These are phyloP conservation scores for Mollisia scopiformis DNA, from an alignment of 2,329 filamentous ascomycete genomes.

Conservation along the genomic window DNA sequence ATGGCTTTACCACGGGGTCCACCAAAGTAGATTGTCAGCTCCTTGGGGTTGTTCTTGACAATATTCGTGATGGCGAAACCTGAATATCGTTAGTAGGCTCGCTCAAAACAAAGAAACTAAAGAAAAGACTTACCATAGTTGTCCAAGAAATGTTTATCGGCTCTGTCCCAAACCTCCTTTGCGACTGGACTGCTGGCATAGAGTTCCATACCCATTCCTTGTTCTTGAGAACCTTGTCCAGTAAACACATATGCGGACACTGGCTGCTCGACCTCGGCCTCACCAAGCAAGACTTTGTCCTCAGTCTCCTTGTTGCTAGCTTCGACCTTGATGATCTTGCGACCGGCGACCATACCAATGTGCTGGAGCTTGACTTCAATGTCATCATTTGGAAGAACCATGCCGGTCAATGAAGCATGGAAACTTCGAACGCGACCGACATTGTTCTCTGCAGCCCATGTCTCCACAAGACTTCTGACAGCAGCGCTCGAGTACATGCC, in stretches of 20 bases:
- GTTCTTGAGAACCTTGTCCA: constrained; percentile 96
- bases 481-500: constrained; percentile 99
- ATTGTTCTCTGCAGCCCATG: constrained; percentile 98
- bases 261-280: constrained; percentile 97
- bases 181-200: constrained; percentile 93
- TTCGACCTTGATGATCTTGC: constrained; percentile 99
- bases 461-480: constrained; percentile 94
- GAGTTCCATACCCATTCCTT: constrained; percentile 99
- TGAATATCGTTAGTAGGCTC: constrained; percentile 40
- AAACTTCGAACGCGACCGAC: constrained; percentile 96
- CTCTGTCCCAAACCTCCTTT: constrained; percentile 96
- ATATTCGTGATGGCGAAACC: constrained; percentile 98
- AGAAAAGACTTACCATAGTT: constrained; percentile 77
- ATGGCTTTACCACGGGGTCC: constrained; percentile 96
- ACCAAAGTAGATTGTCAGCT: constrained; percentile 97
- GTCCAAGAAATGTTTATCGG: constrained; percentile 97
- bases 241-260: constrained; percentile 98
- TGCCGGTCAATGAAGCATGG: constrained; percentile 94
- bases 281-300: constrained; percentile 92
- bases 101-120: constrained; percentile 6
- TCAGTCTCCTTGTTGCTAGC: constrained; percentile 94
- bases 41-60: constrained; percentile 99
- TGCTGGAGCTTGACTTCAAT: constrained; percentile 95
- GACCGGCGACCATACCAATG: constrained; percentile 94
- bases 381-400: constrained; percentile 96